Percentiles rank a stretch among this genome's conserved stretches.
phyloP scores from a whole-genome alignment of 225 moss, liverwort and hornwort species.

The Polytrichum formosum region DNA sequence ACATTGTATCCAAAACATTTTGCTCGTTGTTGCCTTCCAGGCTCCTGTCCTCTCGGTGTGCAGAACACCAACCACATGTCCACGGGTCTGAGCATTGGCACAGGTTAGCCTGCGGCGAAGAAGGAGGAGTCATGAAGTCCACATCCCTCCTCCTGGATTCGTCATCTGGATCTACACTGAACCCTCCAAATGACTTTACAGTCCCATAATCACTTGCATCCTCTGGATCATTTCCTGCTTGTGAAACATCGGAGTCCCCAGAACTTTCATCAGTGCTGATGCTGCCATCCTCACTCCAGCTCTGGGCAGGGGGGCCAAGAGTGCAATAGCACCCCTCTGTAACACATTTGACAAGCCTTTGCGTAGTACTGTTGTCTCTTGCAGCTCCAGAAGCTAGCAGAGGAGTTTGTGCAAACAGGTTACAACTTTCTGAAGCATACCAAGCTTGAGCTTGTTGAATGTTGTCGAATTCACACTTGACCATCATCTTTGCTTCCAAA shows the following conservation, averaged over 20 bases:
- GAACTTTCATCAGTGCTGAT: conserved; percentile 28
- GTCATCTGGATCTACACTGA: conserved; percentile 21
- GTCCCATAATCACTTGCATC: conserved; percentile 34
- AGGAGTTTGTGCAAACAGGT: conserved; percentile 21
- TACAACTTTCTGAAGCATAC: conserved; percentile 56
- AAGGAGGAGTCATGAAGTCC: conserved; percentile 75
- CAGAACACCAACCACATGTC: conserved; percentile 24
- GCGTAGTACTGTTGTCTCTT: conserved; percentile 3
- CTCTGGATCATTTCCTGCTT: conserved; percentile 19
- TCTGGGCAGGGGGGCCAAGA: conserved; percentile 4
- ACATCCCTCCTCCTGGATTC: conserved; percentile 18
- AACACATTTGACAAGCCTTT: conserved; percentile 5
- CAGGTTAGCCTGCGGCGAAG: conserved; percentile 43
- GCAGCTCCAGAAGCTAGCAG: conserved; percentile 15
- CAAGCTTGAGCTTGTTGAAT: conserved; percentile 76
- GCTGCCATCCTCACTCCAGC: conserved; percentile 27
- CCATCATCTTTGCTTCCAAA: conserved; percentile 69
- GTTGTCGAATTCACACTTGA: conserved; percentile 80
- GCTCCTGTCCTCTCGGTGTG: conserved; percentile 14
- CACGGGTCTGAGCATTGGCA: conserved; percentile 17
- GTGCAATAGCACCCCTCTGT: conserved; percentile 20
- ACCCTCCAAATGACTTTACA: conserved; percentile 26
- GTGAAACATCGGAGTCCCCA: conserved; percentile 25
- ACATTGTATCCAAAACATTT: conserved; percentile 16
- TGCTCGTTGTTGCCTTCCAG: conserved; percentile 22